phyloP scores from a whole-genome alignment of 164 flowering plant genomes.

The Tetracentron sinense region DNA sequence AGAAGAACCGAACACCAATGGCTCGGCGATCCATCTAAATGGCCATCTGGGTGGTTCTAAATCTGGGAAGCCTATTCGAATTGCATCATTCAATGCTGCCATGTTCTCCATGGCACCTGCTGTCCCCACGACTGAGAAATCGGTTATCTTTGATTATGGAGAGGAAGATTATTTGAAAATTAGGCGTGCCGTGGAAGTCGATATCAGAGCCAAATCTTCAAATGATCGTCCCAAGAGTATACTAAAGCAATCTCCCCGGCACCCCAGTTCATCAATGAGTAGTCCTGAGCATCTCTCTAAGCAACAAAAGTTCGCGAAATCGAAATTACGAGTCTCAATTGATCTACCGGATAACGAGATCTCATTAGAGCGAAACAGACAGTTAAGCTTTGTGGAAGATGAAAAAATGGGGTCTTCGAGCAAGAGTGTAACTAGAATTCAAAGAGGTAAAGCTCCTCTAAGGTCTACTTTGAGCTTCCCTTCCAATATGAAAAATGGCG shows the following conservation, averaged over 20 bases:
- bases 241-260: constrained; percentile 63
- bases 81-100: constrained; percentile 86
- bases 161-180: constrained; percentile 23
- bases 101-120: constrained; percentile 89
- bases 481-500: constrained; percentile 15
- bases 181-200: constrained; percentile 17
- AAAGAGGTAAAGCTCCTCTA: constrained; percentile 38
- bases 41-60: constrained; percentile 16
- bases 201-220: constrained; percentile 18
- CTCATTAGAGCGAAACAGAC: constrained; percentile 48
- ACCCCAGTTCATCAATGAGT: constrained; percentile 15
- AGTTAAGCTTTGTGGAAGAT: constrained; percentile 28
- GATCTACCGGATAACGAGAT: constrained; percentile 90
- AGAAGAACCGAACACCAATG: constrained; percentile 16
- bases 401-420: constrained; percentile 25
- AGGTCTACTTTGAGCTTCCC: constrained; percentile 66
- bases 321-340: constrained; percentile 67
- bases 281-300: constrained; percentile 21
- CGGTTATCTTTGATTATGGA: constrained; percentile 16
- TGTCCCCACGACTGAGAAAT: constrained; percentile 34
- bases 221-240: constrained; percentile 59
- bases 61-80: constrained; percentile 40
- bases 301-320: constrained; percentile 28
- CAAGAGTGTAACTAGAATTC: constrained; percentile 12
- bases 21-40: constrained; percentile 10